These are phyloP conservation scores for Ehretia macrophylla DNA, from an alignment of 257 asterid species.

Conservation along the genomic window DNA sequence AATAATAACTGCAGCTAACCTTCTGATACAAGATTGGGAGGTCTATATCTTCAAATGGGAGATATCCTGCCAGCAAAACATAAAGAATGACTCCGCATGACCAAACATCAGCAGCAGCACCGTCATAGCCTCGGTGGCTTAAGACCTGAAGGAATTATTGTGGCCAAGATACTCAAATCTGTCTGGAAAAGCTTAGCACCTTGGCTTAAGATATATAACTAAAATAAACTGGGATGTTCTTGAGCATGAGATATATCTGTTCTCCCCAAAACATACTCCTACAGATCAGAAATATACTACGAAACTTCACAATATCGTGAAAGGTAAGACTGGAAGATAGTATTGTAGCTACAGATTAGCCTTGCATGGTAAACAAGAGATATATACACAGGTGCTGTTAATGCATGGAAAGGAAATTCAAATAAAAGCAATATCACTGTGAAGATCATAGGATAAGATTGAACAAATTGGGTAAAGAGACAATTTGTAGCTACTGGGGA, in stretches of 20 bases:
- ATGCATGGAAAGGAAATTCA: no score
- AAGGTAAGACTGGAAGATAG: no score
- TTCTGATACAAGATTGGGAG: conserved; percentile 65
- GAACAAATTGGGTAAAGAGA: no score
- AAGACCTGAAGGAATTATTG: conserved; percentile 82
- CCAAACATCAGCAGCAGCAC: conserved; percentile 97
- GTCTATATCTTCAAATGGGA: conserved; percentile 77
- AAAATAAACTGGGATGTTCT: not conserved
- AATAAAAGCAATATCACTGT: no score
- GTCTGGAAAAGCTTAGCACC: not conserved
- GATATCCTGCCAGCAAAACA: conserved; percentile 85
- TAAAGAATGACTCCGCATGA: conserved; percentile 92
- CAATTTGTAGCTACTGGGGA: no score
- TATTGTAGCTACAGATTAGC: no score
- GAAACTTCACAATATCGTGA: no score
- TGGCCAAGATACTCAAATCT: not conserved
- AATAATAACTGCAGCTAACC: conserved; percentile 27
- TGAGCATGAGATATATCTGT: not conserved
- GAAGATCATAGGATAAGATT: no score
- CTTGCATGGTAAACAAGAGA: no score
- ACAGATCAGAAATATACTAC: no score
- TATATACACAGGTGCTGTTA: no score
- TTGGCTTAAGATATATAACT: not conserved
- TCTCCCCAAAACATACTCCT: no score
- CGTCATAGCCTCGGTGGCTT: conserved; percentile 81